A percentile compares a stretch with the other conserved stretches of the same genome.
These are phyloP conservation scores for Pulveroboletus sp. DNA, from an alignment of 768 basidiomycete species.

Conservation along the genomic window DNA sequence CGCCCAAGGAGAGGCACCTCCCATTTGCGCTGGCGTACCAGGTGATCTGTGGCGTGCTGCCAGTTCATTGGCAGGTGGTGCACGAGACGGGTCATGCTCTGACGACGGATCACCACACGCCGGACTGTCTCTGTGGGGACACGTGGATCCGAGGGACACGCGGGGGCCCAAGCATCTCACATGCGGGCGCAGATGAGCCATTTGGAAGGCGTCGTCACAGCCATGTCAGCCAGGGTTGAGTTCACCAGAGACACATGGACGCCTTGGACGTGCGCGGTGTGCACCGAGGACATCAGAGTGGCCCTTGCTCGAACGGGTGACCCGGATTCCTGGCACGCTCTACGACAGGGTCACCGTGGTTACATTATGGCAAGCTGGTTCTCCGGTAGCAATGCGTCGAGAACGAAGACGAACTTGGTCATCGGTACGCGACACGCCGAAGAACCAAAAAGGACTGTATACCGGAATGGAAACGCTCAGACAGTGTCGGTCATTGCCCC, in stretches of 20 bases:
- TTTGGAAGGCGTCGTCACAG: not conserved
- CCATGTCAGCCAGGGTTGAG: not conserved
- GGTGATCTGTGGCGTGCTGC: not conserved
- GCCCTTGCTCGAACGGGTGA: not conserved
- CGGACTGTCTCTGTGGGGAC: not conserved
- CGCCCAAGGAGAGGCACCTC: conserved; percentile 7
- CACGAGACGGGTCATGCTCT: not conserved
- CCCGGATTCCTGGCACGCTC: not conserved
- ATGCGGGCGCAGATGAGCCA: conserved; percentile 21
- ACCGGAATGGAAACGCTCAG: conserved; percentile 3
- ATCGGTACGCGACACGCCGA: not conserved
- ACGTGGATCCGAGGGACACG: conserved; percentile 14
- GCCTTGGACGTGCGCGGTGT: no score
- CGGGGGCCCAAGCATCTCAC: not conserved
- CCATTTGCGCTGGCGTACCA: not conserved
- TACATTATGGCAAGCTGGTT: conserved; percentile 14
- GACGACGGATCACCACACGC: conserved; percentile 6
- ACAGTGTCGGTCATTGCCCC: not conserved
- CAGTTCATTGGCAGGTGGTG: conserved; percentile 3
- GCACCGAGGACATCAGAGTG: no score
- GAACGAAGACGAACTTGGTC: not conserved
- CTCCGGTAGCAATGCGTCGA: not conserved
- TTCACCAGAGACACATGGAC: no score
- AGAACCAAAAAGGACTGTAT: not conserved
- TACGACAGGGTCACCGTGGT: conserved; percentile 7